phyloP scores from a whole-genome alignment of 495 filamentous ascomycete genomes.

The Hypoxylon subgilvum region DNA sequence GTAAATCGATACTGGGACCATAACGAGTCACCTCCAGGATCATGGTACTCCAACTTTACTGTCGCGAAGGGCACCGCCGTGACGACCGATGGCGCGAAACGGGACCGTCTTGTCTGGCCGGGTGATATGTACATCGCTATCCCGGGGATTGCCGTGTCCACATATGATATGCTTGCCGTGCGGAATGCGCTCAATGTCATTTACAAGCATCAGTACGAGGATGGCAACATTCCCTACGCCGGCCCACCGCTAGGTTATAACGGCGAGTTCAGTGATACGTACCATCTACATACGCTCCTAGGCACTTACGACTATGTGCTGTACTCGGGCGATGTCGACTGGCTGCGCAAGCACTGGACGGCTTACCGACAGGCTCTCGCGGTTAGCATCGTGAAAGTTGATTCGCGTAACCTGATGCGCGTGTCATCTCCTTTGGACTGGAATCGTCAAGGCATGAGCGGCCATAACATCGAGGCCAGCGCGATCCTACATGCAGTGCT shows the following conservation, averaged over 20 bases:
- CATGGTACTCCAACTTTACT: constrained; percentile 53
- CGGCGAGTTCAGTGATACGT: constrained; percentile 62
- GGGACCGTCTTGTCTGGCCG: constrained; percentile 64
- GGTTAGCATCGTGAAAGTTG: constrained; percentile 60
- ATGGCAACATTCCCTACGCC: constrained; percentile 63
- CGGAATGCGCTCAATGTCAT: constrained; percentile 55
- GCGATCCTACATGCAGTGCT: constrained; percentile 46
- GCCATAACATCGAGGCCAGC: constrained; percentile 57
- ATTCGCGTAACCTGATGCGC: constrained; percentile 55
- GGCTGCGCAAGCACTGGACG: constrained; percentile 56
- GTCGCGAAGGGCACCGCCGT: constrained; percentile 60
- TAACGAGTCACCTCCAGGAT: constrained; percentile 42
- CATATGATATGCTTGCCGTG: constrained; percentile 51
- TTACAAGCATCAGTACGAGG: constrained; percentile 50
- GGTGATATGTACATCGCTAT: constrained; percentile 59
- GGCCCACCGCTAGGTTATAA: constrained; percentile 63
- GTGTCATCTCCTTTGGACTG: constrained; percentile 63
- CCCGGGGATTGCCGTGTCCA: constrained; percentile 53
- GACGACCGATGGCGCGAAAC: constrained; percentile 63
- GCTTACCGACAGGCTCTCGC: constrained; percentile 57
- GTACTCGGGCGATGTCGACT: constrained; percentile 61
- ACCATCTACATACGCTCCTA: constrained; percentile 67
- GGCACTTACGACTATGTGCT: constrained; percentile 67
- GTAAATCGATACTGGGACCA: constrained; percentile 45
- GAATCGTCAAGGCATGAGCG: constrained; percentile 56